Evolutionary conservation across 805 yeast genomes (phyloP).

Genomic region (Spathaspora gorwiae): DNA sequence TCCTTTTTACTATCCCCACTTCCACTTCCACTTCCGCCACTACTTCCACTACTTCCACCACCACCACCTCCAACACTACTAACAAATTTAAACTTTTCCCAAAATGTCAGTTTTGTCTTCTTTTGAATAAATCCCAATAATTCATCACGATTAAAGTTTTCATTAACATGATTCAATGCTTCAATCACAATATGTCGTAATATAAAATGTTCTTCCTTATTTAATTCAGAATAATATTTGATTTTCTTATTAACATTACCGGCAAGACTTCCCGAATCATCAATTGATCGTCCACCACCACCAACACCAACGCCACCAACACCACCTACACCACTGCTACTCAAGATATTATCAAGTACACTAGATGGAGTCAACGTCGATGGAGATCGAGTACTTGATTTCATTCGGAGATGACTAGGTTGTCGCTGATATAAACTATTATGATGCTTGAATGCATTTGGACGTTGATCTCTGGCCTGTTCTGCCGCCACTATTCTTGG

Average conservation of each 20-base stretch:
- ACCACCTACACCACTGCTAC: neutral
- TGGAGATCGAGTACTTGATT: neutral
- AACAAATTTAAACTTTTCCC: constrained; percentile 47
- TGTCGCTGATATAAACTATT: constrained; percentile 40
- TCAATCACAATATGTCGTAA: constrained; percentile 57
- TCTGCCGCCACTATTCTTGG: constrained; percentile 96
- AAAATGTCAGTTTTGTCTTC: constrained; percentile 43
- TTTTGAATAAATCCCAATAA: constrained; percentile 40
- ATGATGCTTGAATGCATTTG: constrained; percentile 86
- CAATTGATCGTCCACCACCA: neutral
- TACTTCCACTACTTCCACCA: constrained; percentile 18
- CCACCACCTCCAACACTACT: too few relatives aligned
- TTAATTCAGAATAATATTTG: constrained; percentile 62
- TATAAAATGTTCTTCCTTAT: constrained; percentile 51
- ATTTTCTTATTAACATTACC: constrained; percentile 8
- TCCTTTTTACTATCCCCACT: constrained; percentile 19
- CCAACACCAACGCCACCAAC: too few relatives aligned
- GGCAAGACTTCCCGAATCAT: constrained; percentile 1
- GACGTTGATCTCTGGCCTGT: constrained; percentile 89
- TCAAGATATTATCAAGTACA: constrained; percentile 7
- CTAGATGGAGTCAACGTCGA: constrained; percentile 4
- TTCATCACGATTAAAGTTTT: constrained; percentile 25
- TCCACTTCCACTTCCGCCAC: too few relatives aligned
- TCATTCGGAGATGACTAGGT: constrained; percentile 11
- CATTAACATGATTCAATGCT: constrained; percentile 37